A percentile compares a stretch with the other conserved stretches of the same genome.
Evolutionary conservation across 2,329 filamentous ascomycete species (phyloP).

Genomic region (Xylaria sp.): DNA sequence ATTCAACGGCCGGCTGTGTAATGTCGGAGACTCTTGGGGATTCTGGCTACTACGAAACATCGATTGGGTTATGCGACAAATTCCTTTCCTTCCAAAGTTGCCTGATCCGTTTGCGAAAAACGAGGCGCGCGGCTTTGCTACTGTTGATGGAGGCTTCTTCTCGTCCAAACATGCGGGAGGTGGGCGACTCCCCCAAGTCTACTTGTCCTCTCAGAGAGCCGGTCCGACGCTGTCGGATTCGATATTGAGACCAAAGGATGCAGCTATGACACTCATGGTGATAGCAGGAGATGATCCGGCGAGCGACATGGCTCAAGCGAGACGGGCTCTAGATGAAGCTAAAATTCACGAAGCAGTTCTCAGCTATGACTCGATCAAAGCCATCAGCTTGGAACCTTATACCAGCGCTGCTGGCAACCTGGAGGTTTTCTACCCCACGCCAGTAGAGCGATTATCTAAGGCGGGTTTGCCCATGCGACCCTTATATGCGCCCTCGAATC

Average conservation of each 20-base stretch:
- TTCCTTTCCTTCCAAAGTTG: constrained; percentile 31
- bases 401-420: background rate
- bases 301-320: constrained; percentile 29
- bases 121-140: constrained; percentile 38
- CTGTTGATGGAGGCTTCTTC: constrained; percentile 40
- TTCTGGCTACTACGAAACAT: constrained; percentile 40
- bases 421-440: constrained; percentile 36
- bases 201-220: constrained; percentile 28
- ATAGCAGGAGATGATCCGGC: constrained; percentile 18
- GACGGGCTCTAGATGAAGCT: constrained; percentile 25
- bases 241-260: constrained; percentile 31
- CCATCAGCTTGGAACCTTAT: constrained; percentile 24
- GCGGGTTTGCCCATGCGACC: constrained; percentile 20
- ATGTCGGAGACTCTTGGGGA: constrained; percentile 37
- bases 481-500: constrained; percentile 34
- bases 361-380: constrained; percentile 34
- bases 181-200: constrained; percentile 42
- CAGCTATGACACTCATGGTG: constrained; percentile 39
- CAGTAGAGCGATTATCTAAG: constrained; percentile 26
- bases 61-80: constrained; percentile 26
- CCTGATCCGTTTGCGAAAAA: constrained; percentile 25
- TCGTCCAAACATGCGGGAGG: constrained; percentile 37
- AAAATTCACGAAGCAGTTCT: constrained; percentile 29
- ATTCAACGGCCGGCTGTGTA: constrained; percentile 42
- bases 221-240: constrained; percentile 38